Evolutionary conservation across 441 rosid species (phyloP).

Genomic region (Sinapis alba): DNA sequence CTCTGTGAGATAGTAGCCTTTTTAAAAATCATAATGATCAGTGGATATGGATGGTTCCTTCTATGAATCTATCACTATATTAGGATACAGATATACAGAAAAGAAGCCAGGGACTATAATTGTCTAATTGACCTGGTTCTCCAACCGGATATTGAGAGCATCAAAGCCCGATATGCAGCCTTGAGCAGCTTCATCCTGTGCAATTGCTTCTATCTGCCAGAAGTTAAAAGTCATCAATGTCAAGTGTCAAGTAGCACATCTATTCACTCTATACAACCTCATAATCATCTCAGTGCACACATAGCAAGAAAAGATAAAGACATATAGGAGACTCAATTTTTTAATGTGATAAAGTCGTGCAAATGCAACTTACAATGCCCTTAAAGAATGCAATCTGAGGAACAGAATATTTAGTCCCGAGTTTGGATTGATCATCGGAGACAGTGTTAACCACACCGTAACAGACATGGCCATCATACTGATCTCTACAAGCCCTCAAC

Average conservation of each 20-base stretch:
- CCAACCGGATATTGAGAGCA: constrained; percentile 73
- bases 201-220: constrained; percentile 72
- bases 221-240: background rate
- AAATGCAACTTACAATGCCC: constrained; percentile 66
- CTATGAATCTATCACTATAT: background rate
- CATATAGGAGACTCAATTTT: background rate
- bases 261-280: background rate
- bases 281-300: constrained; percentile 6
- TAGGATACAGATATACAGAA: background rate
- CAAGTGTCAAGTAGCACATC: background rate
- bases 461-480: constrained; percentile 68
- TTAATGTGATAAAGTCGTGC: background rate
- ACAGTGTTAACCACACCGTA: constrained; percentile 85
- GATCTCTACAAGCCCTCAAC: constrained; percentile 75
- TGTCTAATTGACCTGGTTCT: constrained; percentile 73
- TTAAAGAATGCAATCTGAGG: constrained; percentile 85
- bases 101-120: constrained; percentile 10
- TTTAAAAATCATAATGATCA: background rate
- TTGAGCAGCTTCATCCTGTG: constrained; percentile 67
- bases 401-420: constrained; percentile 80
- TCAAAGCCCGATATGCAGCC: constrained; percentile 71
- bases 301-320: background rate
- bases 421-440: constrained; percentile 90
- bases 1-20: constrained; percentile 6
- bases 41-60: background rate